Evolutionary conservation across 805 yeast species (phyloP), one percentile per base, ranked within the genome.

Genomic region (Scheffersomyces lignosus): DNA sequence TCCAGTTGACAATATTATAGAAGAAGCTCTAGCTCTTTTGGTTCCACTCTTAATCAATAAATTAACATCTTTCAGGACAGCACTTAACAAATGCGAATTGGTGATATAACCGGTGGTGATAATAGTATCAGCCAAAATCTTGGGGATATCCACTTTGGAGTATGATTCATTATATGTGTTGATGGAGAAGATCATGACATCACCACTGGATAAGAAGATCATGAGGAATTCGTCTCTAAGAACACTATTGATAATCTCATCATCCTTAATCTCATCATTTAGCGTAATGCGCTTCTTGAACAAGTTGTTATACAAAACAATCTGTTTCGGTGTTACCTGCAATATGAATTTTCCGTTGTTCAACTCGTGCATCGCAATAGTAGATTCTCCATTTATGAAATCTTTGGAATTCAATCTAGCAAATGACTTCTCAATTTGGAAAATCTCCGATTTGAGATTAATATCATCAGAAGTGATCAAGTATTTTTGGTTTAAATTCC

Each of bases 41-140:
- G 45, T 45, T 1, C 68, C 65, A 29, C 54, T 45, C 26, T 60
- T 62, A 40, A 55, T 52, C 5, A 62, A 44, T 30, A 64, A 51
- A 26, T 51, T 54, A 7, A 55, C 46, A 14, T 60, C 64, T 12
- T 52, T 49, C 41, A 61, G 57, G 10, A 66, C 69, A 34, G 71
- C 67, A 44, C 70, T 66, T 40, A 78, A 57, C 43, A 79, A 50
- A 5, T 69, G 76, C 2, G 74, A 76, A 38, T 71, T 70, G 9
- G 83, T 60, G 24, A 83, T 77, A 51, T 81, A 77, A 37, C 88
- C 90, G 15, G 83, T 76, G 0, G 89, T 83, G 38, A 84, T 75
- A 48, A 83, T 80, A 37, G 78, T 66, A 32, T 69, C 73, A 7
- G 55, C 49, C 29, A 70, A 56, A 6, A 69, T 54, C 40, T 65